Evolutionary conservation across 2,329 filamentous ascomycete genomes (phyloP).

Genomic region (Xylaria digitata): DNA sequence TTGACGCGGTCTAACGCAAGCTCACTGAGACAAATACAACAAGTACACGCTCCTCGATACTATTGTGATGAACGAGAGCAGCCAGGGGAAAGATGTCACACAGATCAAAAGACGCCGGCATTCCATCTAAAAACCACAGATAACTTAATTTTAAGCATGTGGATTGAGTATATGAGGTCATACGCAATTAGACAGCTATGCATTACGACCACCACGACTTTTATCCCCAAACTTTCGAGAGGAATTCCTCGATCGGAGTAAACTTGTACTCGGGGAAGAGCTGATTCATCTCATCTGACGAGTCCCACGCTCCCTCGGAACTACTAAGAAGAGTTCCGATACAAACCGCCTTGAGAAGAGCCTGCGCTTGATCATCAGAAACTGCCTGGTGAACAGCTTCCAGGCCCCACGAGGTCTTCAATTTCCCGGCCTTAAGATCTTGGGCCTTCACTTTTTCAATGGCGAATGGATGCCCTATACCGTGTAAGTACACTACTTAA

Average conservation of each 20-base stretch:
- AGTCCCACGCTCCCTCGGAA: conserved; percentile 50
- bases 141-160: not conserved
- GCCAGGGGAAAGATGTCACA: no score
- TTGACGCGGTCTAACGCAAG: no score
- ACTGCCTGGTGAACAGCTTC: conserved; percentile 48
- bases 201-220: conserved; percentile 46
- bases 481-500: not conserved
- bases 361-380: conserved; percentile 50
- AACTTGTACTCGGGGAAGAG: conserved; percentile 35
- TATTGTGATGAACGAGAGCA: no score
- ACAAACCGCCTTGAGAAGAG: conserved; percentile 53
- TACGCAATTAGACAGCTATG: not conserved
- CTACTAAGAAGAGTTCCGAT: conserved; percentile 57
- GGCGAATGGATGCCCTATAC: conserved; percentile 51
- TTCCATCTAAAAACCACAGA: not conserved
- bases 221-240: conserved; percentile 47
- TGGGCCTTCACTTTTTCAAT: conserved; percentile 59
- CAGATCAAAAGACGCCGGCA: not conserved
- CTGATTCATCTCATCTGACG: conserved; percentile 36
- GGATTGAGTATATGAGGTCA: not conserved
- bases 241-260: conserved; percentile 26
- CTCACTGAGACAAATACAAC: no score
- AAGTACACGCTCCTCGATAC: no score
- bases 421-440: conserved; percentile 59
- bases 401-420: conserved; percentile 57